Base-by-base conservation (phyloP, 371 early-diverging fungal genomes). In the Umbelopsis sp. region DNA sequence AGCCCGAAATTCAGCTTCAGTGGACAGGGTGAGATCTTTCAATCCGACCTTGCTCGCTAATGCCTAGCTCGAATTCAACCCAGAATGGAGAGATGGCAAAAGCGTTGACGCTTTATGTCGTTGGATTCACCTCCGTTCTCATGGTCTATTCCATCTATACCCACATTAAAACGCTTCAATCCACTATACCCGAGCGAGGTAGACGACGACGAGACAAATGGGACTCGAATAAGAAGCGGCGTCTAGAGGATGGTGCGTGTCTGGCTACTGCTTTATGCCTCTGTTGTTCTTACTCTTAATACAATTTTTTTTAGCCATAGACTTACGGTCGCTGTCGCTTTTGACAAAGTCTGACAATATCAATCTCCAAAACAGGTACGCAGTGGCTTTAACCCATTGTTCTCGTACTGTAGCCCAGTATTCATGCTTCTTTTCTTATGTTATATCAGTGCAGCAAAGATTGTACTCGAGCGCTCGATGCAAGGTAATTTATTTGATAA, bases 401-500 rank as follows among this genome's bases (percentile, higher is more conserved):
- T 44, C 44, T 32, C 29, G 16, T 16, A 22, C 46, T 63, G 25
- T 8, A 4, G 16, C 20, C 29, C 22, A n/a, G 8, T 8, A 8
- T 38, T 51, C 1, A 63, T 69, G 24, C 16, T 51, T 32, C 29
- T 11, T 51, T 22, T 50, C 11, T 48, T 32, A 41, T 64, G 50
- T 20, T 10, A 14, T 18, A n/a, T 18, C 63, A 90, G 90, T 67
- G 87, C 90, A 20, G 73, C 85, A 9, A 87, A 87, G 63, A 87
- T 91, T 20, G 79, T 90, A 14, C 76, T 90, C 22, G 89, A 88
- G 53, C 81, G 92, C 52, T 90, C 92, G 46, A 87, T 90, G 83
- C 85, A 88, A 44, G 82, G 86, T 86, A 83, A 25, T 53, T 46
- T 10, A 38, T 53, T 22, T 16, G 0, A 37, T 20, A 29, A n/a